Evolutionary conservation across 345 rosid genomes (phyloP), one percentile per base, ranked within the genome.

Genomic region (Conringia planisiliqua): DNA sequence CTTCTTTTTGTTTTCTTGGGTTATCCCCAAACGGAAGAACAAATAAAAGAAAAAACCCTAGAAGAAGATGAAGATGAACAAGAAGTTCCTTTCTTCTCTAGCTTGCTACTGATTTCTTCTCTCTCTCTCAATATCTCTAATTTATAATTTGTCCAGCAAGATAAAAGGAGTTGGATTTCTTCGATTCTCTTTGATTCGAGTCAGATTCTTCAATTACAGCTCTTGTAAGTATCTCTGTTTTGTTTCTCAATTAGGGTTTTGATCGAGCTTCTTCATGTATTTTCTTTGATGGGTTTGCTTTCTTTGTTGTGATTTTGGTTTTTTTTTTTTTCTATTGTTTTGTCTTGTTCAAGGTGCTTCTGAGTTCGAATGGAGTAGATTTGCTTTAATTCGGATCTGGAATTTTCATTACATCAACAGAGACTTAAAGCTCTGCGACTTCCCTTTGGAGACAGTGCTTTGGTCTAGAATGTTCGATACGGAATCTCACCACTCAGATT

Each of bases 211-310:
- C 79, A 72, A 46, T 70, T 71, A 26, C 35, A 78, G 68, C 63
- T 81, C 47, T 50, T 78, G 86, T 82, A 62, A 85, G 87, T 71
- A 26, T 30, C 62, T 22, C 24, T 22, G 24, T 22, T 22, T 54
- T 63, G 71, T 30, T 10, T 59, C 79, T 35, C 51, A 42, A 7
- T 77, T 71, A 54, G 67, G 84, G 68, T 70, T 86, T 50, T 71
- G 86, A 84, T 85, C 83, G 78, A 83, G 75, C 67, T 75, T 38
- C n/a, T n/a, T n/a, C n/a, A n/a, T n/a, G n/a, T n/a, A n/a, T n/a
- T 42, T 67, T 80, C 75, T 8, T 48, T 18, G 30, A 27, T 17
- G 62, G 64, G 33, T 17, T 63, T 14, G 42, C 64, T 4, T 64
- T 38, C 8, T 32, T 9, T 75, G 38, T 48, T 62, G 36, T 81